Base-by-base conservation (phyloP, 1,284 basidiomycete species). In the Cerrena zonata region DNA sequence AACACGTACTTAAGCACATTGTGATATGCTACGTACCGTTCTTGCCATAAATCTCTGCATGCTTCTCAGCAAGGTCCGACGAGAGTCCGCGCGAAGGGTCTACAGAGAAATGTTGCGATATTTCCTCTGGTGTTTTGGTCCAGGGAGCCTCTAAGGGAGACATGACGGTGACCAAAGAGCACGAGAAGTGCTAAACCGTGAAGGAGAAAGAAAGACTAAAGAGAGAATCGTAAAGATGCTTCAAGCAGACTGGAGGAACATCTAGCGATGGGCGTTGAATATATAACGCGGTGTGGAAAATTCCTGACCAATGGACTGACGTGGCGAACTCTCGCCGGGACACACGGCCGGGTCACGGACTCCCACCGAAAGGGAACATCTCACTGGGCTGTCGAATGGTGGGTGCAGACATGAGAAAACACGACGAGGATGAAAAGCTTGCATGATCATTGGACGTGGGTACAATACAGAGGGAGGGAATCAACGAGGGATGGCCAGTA, bases 41-140 rank as follows among this genome's bases (percentile, higher is more conserved):
- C 69, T 79, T 86, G 56, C 92, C 92, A 65, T 94, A 93, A 15
- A 88, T 65, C 60, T 84, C 77, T 54, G 81, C 81, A 65, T 93
- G 88, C 56, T 84, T 82, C 42, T 74, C 73, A 37, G 82, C 86
- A 63, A 85, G 81, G 47, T 78, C 74, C 18, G 72, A 58, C 38
- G 78, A 74, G 30, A 91, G 75, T 53, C 88, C 88, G 21, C 61
- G 65, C 25, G 64, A 59, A 13, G 72, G 61, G 64, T 87, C 76
- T 40, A 88, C 84, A 22, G 69, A 63, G 61, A 82, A 90, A 65
- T 86, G 76, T 55, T 77, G 75, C 47, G 87, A 73, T 53, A 89
- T 73, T 46, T 84, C 74, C 45, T 79, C 64, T n/a, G 83, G 73
- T 37, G 79, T 71, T 60, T 75, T 73, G 48, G 84, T 82, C 88